A percentile compares a stretch with the other conserved stretches of the same genome.
phyloP scores from a whole-genome alignment of 768 basidiomycete genomes.

The Pisolithus microcarpus region DNA sequence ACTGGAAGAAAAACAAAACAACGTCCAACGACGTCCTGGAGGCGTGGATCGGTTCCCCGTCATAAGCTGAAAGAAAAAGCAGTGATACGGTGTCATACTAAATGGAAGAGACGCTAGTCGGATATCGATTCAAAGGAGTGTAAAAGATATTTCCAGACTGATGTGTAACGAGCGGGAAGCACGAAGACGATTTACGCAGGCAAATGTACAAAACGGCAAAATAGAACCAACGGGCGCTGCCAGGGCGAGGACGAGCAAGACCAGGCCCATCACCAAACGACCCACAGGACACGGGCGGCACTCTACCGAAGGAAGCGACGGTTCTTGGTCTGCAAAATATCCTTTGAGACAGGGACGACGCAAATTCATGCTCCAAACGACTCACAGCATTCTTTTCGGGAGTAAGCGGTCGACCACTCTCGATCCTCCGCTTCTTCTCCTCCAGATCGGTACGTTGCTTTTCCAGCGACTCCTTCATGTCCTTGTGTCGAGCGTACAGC shows the following conservation, averaged over 20 bases:
- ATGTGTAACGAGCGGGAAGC: conserved; percentile 25
- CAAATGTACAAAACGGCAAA: conserved; percentile 31
- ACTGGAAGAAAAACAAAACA: conserved; percentile 3
- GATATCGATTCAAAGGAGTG: conserved; percentile 56
- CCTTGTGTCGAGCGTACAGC: conserved; percentile 95
- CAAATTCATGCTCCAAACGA: conserved; percentile 11
- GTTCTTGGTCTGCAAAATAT: conserved; percentile 25
- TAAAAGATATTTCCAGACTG: conserved; percentile 39
- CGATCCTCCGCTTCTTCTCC: conserved; percentile 96
- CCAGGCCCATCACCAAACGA: conserved; percentile 16
- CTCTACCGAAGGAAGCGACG: conserved; percentile 32
- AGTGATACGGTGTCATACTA: conserved; percentile 40
- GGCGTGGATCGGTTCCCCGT: background rate
- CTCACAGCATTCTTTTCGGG: conserved; percentile 87
- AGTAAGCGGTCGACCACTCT: conserved; percentile 89
- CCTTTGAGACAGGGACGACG: conserved; percentile 7
- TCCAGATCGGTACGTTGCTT: conserved; percentile 94
- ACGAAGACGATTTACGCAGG: conserved; percentile 37
- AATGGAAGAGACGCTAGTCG: conserved; percentile 39
- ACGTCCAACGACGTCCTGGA: too few species aligned
- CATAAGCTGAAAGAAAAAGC: conserved; percentile 10
- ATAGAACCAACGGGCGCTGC: conserved; percentile 29
- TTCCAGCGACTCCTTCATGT: conserved; percentile 99
- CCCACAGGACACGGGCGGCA: conserved; percentile 6
- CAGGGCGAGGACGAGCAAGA: conserved; percentile 18